Evolutionary conservation across 1,139 yeast species (phyloP).

Genomic region (Saccharomyces hybrid): DNA sequence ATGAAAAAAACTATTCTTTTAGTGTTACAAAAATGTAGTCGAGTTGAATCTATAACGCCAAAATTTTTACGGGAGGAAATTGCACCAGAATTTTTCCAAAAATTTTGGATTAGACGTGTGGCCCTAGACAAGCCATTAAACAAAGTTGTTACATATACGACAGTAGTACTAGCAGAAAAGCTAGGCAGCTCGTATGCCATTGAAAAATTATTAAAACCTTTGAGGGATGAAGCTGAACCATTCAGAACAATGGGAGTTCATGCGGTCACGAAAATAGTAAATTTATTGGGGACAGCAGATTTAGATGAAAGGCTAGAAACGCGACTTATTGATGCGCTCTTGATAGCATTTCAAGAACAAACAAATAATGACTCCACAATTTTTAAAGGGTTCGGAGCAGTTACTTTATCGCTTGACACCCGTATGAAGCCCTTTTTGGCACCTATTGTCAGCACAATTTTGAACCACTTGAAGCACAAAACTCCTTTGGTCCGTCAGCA

Average conservation of each 20-base stretch:
- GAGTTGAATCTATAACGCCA: constrained; percentile 46
- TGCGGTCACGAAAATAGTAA: constrained; percentile 47
- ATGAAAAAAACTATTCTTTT: constrained; percentile 69
- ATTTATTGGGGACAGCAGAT: constrained; percentile 41
- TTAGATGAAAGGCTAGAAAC: constrained; percentile 54
- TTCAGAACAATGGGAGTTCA: constrained; percentile 74
- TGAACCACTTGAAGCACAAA: constrained; percentile 69
- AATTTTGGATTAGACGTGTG: constrained; percentile 71
- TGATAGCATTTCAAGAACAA: constrained; percentile 83
- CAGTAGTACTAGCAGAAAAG: constrained; percentile 57
- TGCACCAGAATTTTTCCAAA: constrained; percentile 54
- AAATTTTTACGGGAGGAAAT: constrained; percentile 43
- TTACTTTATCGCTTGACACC: constrained; percentile 58
- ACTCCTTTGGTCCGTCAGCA: constrained; percentile 72
- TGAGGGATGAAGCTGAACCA: constrained; percentile 80
- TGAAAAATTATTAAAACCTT: constrained; percentile 46
- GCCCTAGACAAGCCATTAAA: constrained; percentile 52
- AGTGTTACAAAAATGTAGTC: constrained; percentile 51
- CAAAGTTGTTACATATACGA: constrained; percentile 64
- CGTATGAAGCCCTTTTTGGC: constrained; percentile 69
- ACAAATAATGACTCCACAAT: constrained; percentile 46
- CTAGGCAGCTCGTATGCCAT: constrained; percentile 60
- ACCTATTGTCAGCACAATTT: constrained; percentile 63
- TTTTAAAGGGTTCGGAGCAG: constrained; percentile 57
- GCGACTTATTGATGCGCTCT: constrained; percentile 67